phyloP scores from a whole-genome alignment of 2,329 filamentous ascomycete genomes.

The Saccharata proteae region DNA sequence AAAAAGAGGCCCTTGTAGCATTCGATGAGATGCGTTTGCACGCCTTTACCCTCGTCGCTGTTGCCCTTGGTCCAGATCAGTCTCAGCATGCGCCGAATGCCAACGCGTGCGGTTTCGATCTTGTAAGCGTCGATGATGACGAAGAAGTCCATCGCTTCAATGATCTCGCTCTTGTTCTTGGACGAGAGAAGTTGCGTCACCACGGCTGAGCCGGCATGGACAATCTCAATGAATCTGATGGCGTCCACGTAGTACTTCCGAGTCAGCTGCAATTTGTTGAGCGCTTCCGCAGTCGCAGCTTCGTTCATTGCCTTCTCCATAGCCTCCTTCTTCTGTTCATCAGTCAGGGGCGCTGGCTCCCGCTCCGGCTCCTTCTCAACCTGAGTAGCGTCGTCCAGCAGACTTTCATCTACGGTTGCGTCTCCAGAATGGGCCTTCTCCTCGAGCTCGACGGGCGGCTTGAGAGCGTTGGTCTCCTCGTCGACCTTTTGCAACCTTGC shows the following conservation, averaged over 20 bases:
- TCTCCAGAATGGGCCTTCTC: conserved; percentile 51
- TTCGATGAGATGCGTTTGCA: conserved; percentile 92
- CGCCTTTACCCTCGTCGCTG: conserved; percentile 96
- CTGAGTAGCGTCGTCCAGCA: conserved; percentile 83
- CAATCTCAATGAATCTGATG: conserved; percentile 80
- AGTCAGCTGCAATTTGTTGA: conserved; percentile 77
- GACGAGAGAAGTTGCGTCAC: conserved; percentile 84
- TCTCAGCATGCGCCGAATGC: conserved; percentile 89
- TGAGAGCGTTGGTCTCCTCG: conserved; percentile 64
- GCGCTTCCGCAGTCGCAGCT: conserved; percentile 75
- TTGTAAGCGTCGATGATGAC: conserved; percentile 93
- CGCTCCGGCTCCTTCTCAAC: conserved; percentile 46
- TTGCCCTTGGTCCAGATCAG: conserved; percentile 99
- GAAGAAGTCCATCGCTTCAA: conserved; percentile 98
- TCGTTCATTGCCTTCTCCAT: conserved; percentile 74
- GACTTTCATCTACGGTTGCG: conserved; percentile 57
- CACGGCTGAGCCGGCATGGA: conserved; percentile 68
- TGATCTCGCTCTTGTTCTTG: conserved; percentile 95
- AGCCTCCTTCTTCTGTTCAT: conserved; percentile 62
- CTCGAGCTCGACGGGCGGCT: conserved; percentile 66
- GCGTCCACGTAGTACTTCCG: conserved; percentile 89
- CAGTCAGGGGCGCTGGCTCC: conserved; percentile 57
- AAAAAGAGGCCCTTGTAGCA: conserved; percentile 96
- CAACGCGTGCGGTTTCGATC: conserved; percentile 81
- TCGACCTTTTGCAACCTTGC: conserved; percentile 72